Conservation (phyloP, 306 rosid species). For the Rubus parviflorus region DNA sequence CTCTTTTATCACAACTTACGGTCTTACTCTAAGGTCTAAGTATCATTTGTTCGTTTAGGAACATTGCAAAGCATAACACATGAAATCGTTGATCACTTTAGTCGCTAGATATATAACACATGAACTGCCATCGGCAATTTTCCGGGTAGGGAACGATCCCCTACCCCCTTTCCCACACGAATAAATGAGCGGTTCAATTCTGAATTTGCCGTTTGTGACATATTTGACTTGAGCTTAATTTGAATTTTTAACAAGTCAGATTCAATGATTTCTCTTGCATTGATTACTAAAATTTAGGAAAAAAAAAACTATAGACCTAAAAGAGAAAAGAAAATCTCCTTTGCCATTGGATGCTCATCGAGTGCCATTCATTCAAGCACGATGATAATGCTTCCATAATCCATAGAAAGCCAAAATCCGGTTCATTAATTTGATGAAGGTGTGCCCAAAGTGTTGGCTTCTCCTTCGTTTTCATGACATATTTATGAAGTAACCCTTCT, state of each 20-base stretch:
- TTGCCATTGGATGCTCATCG: slow-evolving; percentile 33
- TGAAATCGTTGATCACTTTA: no score
- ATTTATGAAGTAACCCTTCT: slow-evolving; percentile 38
- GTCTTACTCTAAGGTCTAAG: no score
- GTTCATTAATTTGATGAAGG: slow-evolving; percentile 11
- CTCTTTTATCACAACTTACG: no score
- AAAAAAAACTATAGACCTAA: background rate
- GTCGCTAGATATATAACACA: no score
- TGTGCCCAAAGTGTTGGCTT: slow-evolving; percentile 17
- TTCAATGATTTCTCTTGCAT: background rate
- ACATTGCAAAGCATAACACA: no score
- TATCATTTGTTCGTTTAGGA: no score
- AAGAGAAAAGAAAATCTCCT: background rate
- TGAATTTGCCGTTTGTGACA: background rate
- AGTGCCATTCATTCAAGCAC: slow-evolving; percentile 25
- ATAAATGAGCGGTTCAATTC: no score
- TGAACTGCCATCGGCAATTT: no score
- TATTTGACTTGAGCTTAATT: background rate
- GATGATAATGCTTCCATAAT: slow-evolving; percentile 32
- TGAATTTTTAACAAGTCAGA: background rate
- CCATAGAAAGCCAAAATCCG: slow-evolving; percentile 8
- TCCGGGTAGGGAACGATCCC: no score
- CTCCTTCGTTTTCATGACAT: slow-evolving; percentile 28
- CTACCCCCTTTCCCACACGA: no score
- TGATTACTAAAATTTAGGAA: background rate